Conservation (phyloP, 2,329 filamentous ascomycete genomes). For the Cercospora sp. region DNA sequence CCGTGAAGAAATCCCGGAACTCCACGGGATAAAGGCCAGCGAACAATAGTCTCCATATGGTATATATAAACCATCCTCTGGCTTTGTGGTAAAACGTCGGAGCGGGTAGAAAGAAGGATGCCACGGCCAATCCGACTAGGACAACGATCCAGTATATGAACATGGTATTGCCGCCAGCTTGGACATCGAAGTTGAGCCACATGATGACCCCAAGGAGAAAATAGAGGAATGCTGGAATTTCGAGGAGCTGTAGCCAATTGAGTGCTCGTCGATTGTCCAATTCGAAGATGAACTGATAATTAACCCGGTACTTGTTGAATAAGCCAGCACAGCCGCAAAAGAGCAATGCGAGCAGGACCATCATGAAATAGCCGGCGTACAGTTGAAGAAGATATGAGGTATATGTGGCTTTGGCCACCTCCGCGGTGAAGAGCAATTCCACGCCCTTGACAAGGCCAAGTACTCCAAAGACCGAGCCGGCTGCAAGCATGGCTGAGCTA, state of each 20-base stretch:
- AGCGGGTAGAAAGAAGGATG: slow-evolving; percentile 71
- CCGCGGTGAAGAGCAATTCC: slow-evolving; percentile 14
- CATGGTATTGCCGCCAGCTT: slow-evolving; percentile 61
- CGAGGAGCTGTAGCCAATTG: slow-evolving; percentile 84
- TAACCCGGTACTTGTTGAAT: slow-evolving; percentile 83
- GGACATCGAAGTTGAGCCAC: slow-evolving; percentile 82
- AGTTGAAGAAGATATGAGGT: slow-evolving; percentile 57
- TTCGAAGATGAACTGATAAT: slow-evolving; percentile 88
- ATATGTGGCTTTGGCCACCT: slow-evolving; percentile 31
- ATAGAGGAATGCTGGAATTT: slow-evolving; percentile 83
- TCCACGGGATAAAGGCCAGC: slow-evolving; percentile 91
- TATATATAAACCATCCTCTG: slow-evolving; percentile 82
- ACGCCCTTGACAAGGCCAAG: slow-evolving; percentile 46
- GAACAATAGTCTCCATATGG: slow-evolving; percentile 80
- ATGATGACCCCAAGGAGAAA: slow-evolving; percentile 74
- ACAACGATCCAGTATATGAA: slow-evolving; percentile 86
- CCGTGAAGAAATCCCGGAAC: slow-evolving; percentile 95
- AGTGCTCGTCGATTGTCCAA: slow-evolving; percentile 79
- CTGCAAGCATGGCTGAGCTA: slow-evolving; percentile 51
- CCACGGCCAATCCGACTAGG: slow-evolving; percentile 66
- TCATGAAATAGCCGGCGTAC: slow-evolving; percentile 88
- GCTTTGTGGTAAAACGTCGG: slow-evolving; percentile 73
- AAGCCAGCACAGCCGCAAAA: slow-evolving; percentile 83
- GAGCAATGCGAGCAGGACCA: slow-evolving; percentile 74
- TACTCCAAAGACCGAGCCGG: slow-evolving; percentile 47